Evolutionary conservation across 1,139 yeast species (phyloP), one percentile per base, ranked within the genome.

Genomic region (Meyerozyma athensensis): DNA sequence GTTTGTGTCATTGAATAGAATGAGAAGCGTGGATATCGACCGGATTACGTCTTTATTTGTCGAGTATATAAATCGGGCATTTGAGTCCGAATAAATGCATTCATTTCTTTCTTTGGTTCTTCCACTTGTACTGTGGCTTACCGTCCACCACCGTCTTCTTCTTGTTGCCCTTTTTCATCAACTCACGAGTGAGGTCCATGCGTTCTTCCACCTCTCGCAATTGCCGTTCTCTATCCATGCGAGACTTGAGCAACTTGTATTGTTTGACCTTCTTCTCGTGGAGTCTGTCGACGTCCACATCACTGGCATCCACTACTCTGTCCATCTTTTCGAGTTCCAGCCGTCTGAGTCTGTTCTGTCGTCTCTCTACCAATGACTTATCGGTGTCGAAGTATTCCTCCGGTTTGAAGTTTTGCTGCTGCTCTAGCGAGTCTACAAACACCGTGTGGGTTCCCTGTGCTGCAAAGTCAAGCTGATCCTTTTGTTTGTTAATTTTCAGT

Each of bases 161-260:
- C 63, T 85, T 86, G 42, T 79, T 79, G 0, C 97, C 97, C 48
- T 81, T 83, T 58, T 86, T 86, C 96, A 90, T 86, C 43, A 89
- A 73, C 55, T 90, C 95, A 42, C 85, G 76, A 50, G 89, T 94
- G 42, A 74, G 54, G 39, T 82, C 86, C 81, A 89, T 80, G 51
- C 80, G 76, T 34, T 72, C 70, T 53, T 86, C 86, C 12, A 90
- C 86, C 41, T 74, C 74, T 35, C 69, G 68, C 46, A 92, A 69
- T 56, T 86, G 75, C 41, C 68, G 61, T 47, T 81, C 87, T 52
- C 94, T 72, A 48, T 83, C 80, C 54, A 85, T 58, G 45, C 86
- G 69, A 43, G 68, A 69, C 52, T 81, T 73, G 40, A 82, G 60
- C 26, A 67, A 53, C 52, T 75, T 72, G 47, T 70, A 77, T 49